phyloP scores from a whole-genome alignment of 768 basidiomycete species.

The Russula brevipes region DNA sequence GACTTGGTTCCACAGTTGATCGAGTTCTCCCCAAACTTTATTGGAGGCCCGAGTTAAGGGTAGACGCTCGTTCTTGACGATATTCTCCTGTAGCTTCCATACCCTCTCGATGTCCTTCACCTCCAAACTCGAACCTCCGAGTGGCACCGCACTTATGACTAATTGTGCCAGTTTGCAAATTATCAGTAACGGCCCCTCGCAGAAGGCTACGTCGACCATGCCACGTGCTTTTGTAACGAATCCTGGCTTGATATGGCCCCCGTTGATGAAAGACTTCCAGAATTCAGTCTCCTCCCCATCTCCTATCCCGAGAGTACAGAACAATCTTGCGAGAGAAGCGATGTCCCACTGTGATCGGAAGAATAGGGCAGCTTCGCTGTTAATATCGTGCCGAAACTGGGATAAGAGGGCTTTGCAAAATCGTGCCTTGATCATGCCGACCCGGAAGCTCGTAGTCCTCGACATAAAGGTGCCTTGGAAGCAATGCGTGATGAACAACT shows the following conservation, averaged over 20 bases:
- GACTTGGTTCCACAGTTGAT: too few species aligned
- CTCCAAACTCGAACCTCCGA: neutral
- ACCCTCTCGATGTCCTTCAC: neutral
- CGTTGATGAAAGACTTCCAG: constrained; percentile 2
- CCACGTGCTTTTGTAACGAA: too few species aligned
- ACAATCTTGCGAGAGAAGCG: constrained; percentile 6
- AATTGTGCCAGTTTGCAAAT: constrained; percentile 8
- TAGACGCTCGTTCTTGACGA: neutral
- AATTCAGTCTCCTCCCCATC: neutral
- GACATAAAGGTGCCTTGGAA: constrained; percentile 6
- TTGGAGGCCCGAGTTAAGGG: neutral
- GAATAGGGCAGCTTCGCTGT: neutral
- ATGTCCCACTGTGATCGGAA: constrained; percentile 13
- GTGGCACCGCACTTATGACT: neutral
- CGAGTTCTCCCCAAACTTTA: neutral
- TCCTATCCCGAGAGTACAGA: neutral
- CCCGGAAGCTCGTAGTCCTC: neutral
- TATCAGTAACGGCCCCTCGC: too few species aligned
- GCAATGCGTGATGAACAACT: neutral
- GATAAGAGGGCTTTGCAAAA: constrained; percentile 2
- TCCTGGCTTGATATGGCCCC: too few species aligned
- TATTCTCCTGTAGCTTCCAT: neutral
- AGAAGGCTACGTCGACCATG: too few species aligned
- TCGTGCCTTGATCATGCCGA: neutral
- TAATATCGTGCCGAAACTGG: neutral